Evolutionary conservation across 495 filamentous ascomycete species (phyloP).

Genomic region (Neurospora sp.): DNA sequence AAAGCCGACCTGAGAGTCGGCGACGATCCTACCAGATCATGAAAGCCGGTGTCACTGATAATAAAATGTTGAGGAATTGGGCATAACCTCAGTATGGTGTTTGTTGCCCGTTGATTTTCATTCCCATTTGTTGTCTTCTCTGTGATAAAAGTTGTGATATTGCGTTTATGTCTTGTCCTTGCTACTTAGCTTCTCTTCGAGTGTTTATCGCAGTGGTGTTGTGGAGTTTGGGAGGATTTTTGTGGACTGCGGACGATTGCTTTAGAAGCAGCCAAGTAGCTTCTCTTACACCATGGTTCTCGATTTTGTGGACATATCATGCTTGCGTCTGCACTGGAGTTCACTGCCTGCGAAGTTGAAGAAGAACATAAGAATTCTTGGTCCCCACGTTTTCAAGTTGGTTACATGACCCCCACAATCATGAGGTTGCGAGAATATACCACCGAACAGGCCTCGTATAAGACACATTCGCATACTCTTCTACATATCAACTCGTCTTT

Average conservation of each 20-base stretch:
- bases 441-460: not conserved
- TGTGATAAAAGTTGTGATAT: not conserved
- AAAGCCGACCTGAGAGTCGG: not conserved
- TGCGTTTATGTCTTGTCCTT: not conserved
- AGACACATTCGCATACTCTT: not conserved
- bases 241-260: not conserved
- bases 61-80: not conserved
- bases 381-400: too few species aligned
- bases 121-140: not conserved
- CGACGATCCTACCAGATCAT: not conserved
- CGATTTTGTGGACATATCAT: not conserved
- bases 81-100: not conserved
- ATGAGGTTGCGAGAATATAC: not conserved
- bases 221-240: not conserved
- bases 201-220: not conserved
- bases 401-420: not conserved
- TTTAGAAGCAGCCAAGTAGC: not conserved
- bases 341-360: not conserved
- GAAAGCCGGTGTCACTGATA: not conserved
- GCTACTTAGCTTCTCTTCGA: not conserved
- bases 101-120: not conserved
- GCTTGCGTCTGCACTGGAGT: too few species aligned
- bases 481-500: not conserved
- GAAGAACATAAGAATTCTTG: not conserved
- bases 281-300: not conserved